Base-by-base conservation (phyloP, 2,329 filamentous ascomycete species). In the Fusarium pseudograminearum region DNA sequence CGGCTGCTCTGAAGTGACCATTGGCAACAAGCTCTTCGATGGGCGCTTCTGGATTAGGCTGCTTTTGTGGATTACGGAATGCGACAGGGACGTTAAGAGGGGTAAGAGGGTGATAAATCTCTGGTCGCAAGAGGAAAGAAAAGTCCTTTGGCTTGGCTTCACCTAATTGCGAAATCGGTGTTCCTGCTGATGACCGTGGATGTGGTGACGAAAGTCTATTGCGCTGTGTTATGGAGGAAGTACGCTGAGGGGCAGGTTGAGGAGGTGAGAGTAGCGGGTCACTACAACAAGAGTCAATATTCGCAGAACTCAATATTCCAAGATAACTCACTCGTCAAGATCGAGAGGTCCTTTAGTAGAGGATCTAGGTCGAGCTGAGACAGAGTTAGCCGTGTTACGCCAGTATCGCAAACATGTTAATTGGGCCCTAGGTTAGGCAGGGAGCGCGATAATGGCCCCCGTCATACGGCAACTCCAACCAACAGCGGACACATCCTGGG, bases 31-130 rank as follows among this genome's bases (percentile, higher is more conserved):
- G 87, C 3, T 86, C 84, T 20, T 88, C 82, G 31, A 98, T 86
- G 0, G 92, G 83, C 1, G 91, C 88, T 30, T 88, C 85, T 0
- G 88, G 81, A 2, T 84, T 78, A 2, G 93, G 90, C 69, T 90
- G 88, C 65, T 90, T 84, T 22, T 88, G 79, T 0, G 92, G 87
- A 68, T 87, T 87, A 65, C 92, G 89, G 78, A 97, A 95, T 5
- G 93, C 81, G 0, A 83, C 75, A 0, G 89, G 88, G 15, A 90
- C 79, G 66, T 85, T 84, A 45, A 89, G 84, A 18, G 86, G 86
- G 1, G 91, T 90, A 26, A 98, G 84, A 3, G 91, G 89, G 76
- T 97, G 94, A 82, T 95, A 98, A 58, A 94, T 91, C 69, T 93
- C 89, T 5, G 93, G 90, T 22, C 90, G 88, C 14, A 96, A 87